A percentile compares a stretch with the other conserved stretches of the same genome.
Conservation (phyloP, 768 basidiomycete species). For the Terana coerulea region DNA sequence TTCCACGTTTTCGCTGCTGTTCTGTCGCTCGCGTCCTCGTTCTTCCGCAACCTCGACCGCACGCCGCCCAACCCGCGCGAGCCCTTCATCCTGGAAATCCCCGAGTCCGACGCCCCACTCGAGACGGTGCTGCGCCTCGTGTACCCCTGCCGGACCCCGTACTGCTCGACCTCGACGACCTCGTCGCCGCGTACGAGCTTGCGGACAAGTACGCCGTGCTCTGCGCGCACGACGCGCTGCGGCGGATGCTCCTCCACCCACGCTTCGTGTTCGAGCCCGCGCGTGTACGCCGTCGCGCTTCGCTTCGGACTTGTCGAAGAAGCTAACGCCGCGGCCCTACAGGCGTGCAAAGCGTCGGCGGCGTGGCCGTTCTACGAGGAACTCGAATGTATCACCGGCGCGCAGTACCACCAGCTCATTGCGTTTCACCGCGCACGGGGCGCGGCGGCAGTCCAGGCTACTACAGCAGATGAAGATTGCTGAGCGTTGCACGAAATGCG, state of each 20-base stretch:
- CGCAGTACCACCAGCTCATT: conserved; percentile 62
- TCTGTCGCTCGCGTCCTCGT: conserved; percentile 58
- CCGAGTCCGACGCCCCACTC: conserved; percentile 45
- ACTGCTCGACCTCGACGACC: conserved; percentile 49
- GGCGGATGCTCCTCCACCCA: conserved; percentile 47
- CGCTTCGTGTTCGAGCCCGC: conserved; percentile 48
- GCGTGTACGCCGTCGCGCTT: conserved; percentile 70
- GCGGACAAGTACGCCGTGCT: conserved; percentile 65
- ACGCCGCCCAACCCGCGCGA: conserved; percentile 24
- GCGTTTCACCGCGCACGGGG: conserved; percentile 54
- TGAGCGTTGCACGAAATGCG: neutral
- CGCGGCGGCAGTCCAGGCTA: conserved; percentile 41
- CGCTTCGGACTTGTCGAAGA: conserved; percentile 64
- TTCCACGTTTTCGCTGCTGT: conserved; percentile 27
- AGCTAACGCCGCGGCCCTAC: conserved; percentile 53
- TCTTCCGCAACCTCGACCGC: conserved; percentile 66
- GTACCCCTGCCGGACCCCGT: conserved; percentile 58
- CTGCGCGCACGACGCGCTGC: conserved; percentile 42
- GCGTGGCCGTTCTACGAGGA: conserved; percentile 60
- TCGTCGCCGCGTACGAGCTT: conserved; percentile 46
- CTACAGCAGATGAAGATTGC: conserved; percentile 44
- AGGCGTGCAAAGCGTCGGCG: conserved; percentile 52
- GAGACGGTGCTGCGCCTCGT: conserved; percentile 53
- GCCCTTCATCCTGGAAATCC: conserved; percentile 48
- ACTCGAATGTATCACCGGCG: conserved; percentile 60